Conservation (phyloP, 805 yeast genomes). For the Saturnispora halmiae region DNA sequence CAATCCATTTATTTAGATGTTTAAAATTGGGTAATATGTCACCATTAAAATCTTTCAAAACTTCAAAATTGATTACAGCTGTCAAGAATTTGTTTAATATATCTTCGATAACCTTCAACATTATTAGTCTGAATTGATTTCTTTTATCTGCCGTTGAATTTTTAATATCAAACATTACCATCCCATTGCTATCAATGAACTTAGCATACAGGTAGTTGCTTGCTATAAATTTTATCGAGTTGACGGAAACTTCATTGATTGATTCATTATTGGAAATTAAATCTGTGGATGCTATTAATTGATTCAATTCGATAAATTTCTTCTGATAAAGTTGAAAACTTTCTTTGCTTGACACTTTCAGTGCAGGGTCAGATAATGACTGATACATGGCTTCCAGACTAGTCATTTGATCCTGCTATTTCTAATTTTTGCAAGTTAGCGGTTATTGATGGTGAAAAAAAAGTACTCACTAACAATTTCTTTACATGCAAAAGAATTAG, state of each 20-base stretch:
- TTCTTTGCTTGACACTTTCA: neutral
- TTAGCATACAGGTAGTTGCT: constrained; percentile 10
- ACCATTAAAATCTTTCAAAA: constrained; percentile 3
- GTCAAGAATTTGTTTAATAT: constrained; percentile 6
- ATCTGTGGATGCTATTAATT: constrained; percentile 8
- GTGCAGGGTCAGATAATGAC: neutral
- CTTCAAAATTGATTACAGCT: neutral
- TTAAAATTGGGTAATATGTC: constrained; percentile 4
- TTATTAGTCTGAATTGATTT: constrained; percentile 12
- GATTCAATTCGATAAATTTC: constrained; percentile 6
- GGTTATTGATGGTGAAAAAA: too few relatives aligned
- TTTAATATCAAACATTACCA: constrained; percentile 11
- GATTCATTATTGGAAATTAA: constrained; percentile 13
- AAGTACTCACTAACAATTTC: too few relatives aligned
- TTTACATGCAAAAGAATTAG: too few relatives aligned
- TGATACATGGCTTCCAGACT: neutral
- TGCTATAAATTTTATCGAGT: constrained; percentile 5
- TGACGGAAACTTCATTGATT: constrained; percentile 9
- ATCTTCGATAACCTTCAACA: constrained; percentile 12
- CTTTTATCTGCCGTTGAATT: constrained; percentile 5
- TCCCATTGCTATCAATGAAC: constrained; percentile 14
- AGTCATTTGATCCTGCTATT: too few relatives aligned
- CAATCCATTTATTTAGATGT: constrained; percentile 12
- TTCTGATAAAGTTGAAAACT: constrained; percentile 13
- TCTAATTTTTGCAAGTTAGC: too few relatives aligned